A percentile compares a stretch with the other conserved stretches of the same genome.
Evolutionary conservation across 176 grass and related monocot genomes (phyloP).

Genomic region (Musa itinerans): DNA sequence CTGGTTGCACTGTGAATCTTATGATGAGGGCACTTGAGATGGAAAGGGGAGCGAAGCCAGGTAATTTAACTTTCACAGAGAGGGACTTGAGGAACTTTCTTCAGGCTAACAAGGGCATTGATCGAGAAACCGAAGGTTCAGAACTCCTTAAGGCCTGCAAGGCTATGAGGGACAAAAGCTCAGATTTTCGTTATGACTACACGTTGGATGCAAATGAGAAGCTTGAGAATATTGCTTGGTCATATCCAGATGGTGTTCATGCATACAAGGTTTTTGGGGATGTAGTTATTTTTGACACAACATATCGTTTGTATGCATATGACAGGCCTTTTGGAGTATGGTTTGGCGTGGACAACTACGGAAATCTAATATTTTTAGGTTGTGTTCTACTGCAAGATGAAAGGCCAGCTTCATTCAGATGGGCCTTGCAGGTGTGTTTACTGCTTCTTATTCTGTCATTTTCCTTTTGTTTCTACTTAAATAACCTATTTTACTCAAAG

Average conservation of each 20-base stretch:
- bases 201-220: conserved; percentile 26
- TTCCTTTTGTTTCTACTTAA: neutral
- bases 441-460: neutral
- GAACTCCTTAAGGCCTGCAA: conserved; percentile 39
- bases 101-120: conserved; percentile 27
- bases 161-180: conserved; percentile 35
- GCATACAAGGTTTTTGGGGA: conserved; percentile 40
- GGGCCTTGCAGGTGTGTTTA: conserved; percentile 35
- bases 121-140: conserved; percentile 36
- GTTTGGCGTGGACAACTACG: conserved; percentile 44
- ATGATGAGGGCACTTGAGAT: conserved; percentile 47
- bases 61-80: conserved; percentile 32
- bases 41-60: conserved; percentile 28
- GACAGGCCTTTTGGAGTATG: conserved; percentile 33
- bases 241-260: conserved; percentile 31
- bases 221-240: conserved; percentile 41
- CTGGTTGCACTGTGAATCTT: conserved; percentile 31
- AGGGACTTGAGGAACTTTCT: conserved; percentile 43
- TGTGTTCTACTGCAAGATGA: conserved; percentile 41
- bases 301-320: conserved; percentile 29
- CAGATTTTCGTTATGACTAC: conserved; percentile 42
- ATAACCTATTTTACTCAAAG: neutral
- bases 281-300: conserved; percentile 39
- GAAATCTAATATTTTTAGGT: conserved; percentile 38
- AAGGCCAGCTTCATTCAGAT: conserved; percentile 31